Evolutionary conservation across 768 basidiomycete genomes (phyloP), one percentile per base, ranked within the genome.

Genomic region (Psilocybe subaeruginosa): DNA sequence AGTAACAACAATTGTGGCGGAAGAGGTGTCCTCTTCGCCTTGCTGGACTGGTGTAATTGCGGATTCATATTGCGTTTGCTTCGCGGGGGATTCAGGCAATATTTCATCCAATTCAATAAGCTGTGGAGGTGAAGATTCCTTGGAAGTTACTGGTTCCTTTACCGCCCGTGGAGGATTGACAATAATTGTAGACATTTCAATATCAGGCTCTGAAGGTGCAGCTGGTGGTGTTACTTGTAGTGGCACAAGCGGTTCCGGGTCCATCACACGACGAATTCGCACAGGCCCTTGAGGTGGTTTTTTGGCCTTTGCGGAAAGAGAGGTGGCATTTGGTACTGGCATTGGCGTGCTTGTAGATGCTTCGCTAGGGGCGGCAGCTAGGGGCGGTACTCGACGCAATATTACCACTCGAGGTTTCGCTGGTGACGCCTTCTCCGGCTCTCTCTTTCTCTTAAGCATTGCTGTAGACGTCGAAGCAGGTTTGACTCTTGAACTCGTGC

Each of bases 371-470:
- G 56, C 52, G 23, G 56, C 65, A 17, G 60, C 54, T 49, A 70
- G 61, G 49, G 63, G 58, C 47, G 74, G 73, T 37, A 73, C 74
- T 58, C 70, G 73, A 54, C 72, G 70, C 54, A 75, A 41, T 52
- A 72, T 56, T 29, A 70, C 64, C 11, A 69, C 41, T 23, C 75
- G 69, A 47, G 72, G 69, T 37, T 69, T 72, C n/a, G 55, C 54
- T 31, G 73, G 68, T 7, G 74, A 71, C 37, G 65, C 11, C 47
- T 59, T 63, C 37, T 78, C 77, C 30, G 72, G 61, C 16, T 72
- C 75, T 59, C 80, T 71, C 64, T 82, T 83, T 37, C 81, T 77
- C 64, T 83, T 81, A 45, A 81, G 64, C 39, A 49, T 70, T 3
- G 68, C 63, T 8, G 68, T 60, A 12, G 68, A 66, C 1, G 60